phyloP scores from a whole-genome alignment of 345 rosid genomes.

The Hibiscus trionum region DNA sequence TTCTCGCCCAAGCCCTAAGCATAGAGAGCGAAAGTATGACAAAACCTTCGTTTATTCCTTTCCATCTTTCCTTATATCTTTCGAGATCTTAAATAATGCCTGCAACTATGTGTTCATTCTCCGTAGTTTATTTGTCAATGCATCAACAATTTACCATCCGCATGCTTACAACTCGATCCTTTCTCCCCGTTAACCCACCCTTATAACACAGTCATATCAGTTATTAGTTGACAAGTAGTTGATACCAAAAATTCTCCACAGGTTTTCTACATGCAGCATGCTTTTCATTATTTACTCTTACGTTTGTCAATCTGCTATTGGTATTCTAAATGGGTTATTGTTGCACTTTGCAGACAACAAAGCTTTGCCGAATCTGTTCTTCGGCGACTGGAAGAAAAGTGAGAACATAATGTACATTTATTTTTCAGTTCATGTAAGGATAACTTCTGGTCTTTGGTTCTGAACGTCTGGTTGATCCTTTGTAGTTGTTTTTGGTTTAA shows the following conservation, averaged over 20 bases:
- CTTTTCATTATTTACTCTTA: neutral
- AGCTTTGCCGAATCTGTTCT: slow-evolving; percentile 83
- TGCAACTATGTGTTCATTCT: neutral
- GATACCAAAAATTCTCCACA: neutral
- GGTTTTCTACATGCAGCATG: neutral
- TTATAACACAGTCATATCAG: neutral
- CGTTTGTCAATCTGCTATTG: neutral
- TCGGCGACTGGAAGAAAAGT: slow-evolving; percentile 66
- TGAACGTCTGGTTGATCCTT: neutral
- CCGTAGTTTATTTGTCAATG: neutral
- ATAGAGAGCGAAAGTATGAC: slow-evolving; percentile 86
- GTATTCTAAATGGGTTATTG: neutral
- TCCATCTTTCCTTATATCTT: neutral
- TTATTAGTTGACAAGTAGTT: neutral
- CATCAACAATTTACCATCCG: neutral
- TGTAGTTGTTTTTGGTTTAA: neutral
- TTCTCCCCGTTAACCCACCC: neutral
- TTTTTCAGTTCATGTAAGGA: neutral
- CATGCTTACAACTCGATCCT: neutral
- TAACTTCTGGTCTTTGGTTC: neutral
- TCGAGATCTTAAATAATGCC: neutral
- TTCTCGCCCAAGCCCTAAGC: slow-evolving; percentile 91
- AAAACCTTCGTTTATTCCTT: slow-evolving; percentile 8
- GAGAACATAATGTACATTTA: slow-evolving; percentile 12
- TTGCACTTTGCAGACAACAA: slow-evolving; percentile 62